Evolutionary conservation across 495 filamentous ascomycete species (phyloP), one percentile per base, ranked within the genome.

Genomic region (Podospora conica): DNA sequence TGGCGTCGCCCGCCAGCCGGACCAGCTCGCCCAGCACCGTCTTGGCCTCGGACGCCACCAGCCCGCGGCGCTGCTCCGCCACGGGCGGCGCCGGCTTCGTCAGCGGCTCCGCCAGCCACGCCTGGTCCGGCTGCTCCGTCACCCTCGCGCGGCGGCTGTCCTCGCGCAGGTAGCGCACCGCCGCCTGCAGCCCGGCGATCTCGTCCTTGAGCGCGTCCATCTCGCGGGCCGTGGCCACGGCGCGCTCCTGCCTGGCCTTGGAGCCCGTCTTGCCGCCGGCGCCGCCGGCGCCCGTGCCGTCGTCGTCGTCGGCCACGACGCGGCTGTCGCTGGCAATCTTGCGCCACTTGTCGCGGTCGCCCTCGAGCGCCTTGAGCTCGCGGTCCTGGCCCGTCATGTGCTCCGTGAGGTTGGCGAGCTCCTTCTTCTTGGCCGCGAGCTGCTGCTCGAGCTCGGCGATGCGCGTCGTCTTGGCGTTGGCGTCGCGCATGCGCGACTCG

Each of bases 401-500:
- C 63, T 91, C 88, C 69, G 87, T 84, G 66, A 89, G 87, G 20
- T 75, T 71, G 29, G 86, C 84, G 18, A 89, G 77, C 3, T 79
- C 74, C 29, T 82, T 74, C 21, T 85, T 73, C 71, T 84, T 85
- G 72, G 85, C 73, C 63, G 80, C 74, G 72, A 92, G 77, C 77
- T 83, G 75, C 15, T 75, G 74, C 70, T 91, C 88, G 2, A 91
- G 81, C 31, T 89, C 87, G 27, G 80, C 81, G 62, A 92, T 89
- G 23, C 80, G 78, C 25, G 84, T 81, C 23, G 83, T 79, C 73
- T 89, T 88, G 65, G 91, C 89, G 31, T 89, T 85, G 12, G 91
- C 85, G 69, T 96, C 93, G 53, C 90, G 86, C 83, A 88, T 90
- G 18, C 89, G 83, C 23, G 84, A 83, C 73, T 97, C 93, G 55